Percentiles rank a stretch among this genome's conserved stretches.
phyloP scores from a whole-genome alignment of 805 yeast genomes.

The Saitoella complicata region DNA sequence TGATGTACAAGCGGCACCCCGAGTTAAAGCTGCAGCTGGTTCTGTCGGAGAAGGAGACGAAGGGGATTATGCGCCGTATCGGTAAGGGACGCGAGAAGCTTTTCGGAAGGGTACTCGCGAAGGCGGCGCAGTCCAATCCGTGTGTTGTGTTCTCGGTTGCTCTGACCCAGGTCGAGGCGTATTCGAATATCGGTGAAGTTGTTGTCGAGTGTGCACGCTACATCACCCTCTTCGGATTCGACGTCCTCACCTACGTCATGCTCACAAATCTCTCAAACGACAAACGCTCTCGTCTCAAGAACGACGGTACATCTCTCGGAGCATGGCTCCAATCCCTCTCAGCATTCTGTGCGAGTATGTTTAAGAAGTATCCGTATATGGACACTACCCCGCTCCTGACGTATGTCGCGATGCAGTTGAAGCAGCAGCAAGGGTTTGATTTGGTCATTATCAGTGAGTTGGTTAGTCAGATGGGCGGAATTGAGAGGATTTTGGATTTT shows the following conservation, averaged over 20 bases:
- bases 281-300: conserved; percentile 85
- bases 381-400: conserved; percentile 45
- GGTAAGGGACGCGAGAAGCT: conserved; percentile 62
- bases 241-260: conserved; percentile 57
- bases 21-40: conserved; percentile 42
- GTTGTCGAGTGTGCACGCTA: conserved; percentile 64
- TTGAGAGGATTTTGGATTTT: conserved; percentile 51
- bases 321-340: conserved; percentile 70
- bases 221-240: conserved; percentile 71
- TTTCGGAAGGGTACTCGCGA: conserved; percentile 58
- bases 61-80: conserved; percentile 58
- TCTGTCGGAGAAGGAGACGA: conserved; percentile 63
- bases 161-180: conserved; percentile 74
- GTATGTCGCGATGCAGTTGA: conserved; percentile 47
- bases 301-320: conserved; percentile 63
- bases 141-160: conserved; percentile 56
- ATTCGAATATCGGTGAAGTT: conserved; percentile 66
- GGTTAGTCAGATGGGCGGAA: conserved; percentile 60
- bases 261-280: conserved; percentile 60
- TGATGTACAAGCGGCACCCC: conserved; percentile 38
- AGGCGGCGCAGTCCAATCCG: conserved; percentile 61
- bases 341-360: conserved; percentile 57
- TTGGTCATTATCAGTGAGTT: conserved; percentile 52
- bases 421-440: conserved; percentile 40
- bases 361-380: conserved; percentile 38